Base-by-base conservation (phyloP, 768 basidiomycete species). In the Naematelia aurantialba region DNA sequence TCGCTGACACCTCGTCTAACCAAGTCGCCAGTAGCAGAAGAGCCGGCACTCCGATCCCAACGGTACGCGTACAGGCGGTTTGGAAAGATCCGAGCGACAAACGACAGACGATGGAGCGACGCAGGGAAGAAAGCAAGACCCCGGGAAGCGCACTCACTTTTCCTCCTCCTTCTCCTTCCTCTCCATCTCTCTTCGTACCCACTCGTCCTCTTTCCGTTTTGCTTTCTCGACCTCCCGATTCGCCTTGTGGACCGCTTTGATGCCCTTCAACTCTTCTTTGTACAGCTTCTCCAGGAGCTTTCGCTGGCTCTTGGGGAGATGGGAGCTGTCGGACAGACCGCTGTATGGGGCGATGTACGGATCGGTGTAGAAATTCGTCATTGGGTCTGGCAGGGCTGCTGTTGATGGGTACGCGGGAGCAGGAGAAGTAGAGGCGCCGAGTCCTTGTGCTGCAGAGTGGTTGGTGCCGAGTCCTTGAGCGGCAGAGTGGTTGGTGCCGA, bases 141-240 rank as follows among this genome's bases (percentile, higher is more conserved):
- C n/a, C n/a, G n/a, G n/a, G n/a, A n/a, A n/a, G n/a, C n/a, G n/a
- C 1, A 61, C 70, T 59, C 60, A 69, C 68, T 68, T 68, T 14
- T 47, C 34, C 50, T 57, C 55, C 39, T 56, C 52, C 49, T 59
- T 62, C 42, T 63, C 59, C 27, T 29, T 27, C 50, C 63, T 58
- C 25, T 30, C 46, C 57, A 34, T 42, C 24, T 52, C 48, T 45
- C 60, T 65, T 42, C 44, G 50, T 29, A 50, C 48, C 48, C 60
- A 45, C 45, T 58, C 59, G 49, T 31, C 48, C 47, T 62, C 52
- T 39, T 61, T 56, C 48, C 48, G 42, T 47, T 52, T 48, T 19
- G 49, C 53, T 30, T 34, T 66, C 52, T 19, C 49, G 49, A 30
- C 46, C 39, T 61, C 52, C 47, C 34, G 27, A 12, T 63, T 58